These are phyloP conservation scores for Arabidopsis lyrata DNA, from an alignment of 441 rosid genomes.

Conservation along the genomic window DNA sequence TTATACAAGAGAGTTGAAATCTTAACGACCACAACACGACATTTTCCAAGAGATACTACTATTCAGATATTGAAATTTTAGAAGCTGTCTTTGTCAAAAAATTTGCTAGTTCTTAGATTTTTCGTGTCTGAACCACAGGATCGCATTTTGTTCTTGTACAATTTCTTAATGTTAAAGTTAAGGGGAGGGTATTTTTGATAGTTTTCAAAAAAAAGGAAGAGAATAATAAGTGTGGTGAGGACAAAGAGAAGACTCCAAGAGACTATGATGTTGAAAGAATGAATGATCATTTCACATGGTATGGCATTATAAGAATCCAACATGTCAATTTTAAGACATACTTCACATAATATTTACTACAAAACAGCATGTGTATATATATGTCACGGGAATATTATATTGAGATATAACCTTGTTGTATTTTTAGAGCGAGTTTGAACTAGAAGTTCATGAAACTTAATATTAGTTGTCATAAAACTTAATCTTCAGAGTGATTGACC, in stretches of 20 bases:
- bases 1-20: conserved; percentile 4
- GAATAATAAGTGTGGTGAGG: not conserved
- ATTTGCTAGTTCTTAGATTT: not conserved
- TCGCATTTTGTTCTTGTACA: too few relatives aligned
- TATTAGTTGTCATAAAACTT: not conserved
- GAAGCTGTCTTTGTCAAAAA: not conserved
- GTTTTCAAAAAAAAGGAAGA: not conserved
- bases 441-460: not conserved
- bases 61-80: not conserved
- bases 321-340: conserved; percentile 9
- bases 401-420: not conserved
- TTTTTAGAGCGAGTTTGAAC: not conserved
- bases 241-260: conserved; percentile 36
- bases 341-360: conserved; percentile 12
- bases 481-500: too few relatives aligned
- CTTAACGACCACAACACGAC: not conserved
- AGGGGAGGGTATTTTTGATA: conserved; percentile 24
- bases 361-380: not conserved
- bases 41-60: conserved; percentile 10
- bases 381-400: not conserved
- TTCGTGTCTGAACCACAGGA: too few relatives aligned
- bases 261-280: conserved; percentile 24
- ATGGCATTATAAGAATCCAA: conserved; percentile 8
- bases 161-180: not conserved
- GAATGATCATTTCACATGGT: conserved; percentile 28